Evolutionary conservation across 495 filamentous ascomycete genomes (phyloP).

Genomic region (Penicillium roqueforti): DNA sequence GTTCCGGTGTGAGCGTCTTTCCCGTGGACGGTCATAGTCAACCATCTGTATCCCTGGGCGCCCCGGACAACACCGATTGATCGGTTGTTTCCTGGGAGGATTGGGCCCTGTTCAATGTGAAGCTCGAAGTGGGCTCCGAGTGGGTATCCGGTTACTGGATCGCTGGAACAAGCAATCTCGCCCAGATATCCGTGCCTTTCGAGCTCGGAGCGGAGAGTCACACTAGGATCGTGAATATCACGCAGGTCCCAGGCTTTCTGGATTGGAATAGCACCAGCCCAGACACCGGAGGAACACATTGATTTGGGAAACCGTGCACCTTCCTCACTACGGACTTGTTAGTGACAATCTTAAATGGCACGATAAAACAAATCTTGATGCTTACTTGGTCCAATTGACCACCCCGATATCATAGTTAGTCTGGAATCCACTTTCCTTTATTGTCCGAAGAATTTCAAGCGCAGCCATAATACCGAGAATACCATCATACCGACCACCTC

Average conservation of each 20-base stretch:
- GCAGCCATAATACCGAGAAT: conserved; percentile 67
- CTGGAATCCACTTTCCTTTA: conserved; percentile 59
- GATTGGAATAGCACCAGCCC: conserved; percentile 59
- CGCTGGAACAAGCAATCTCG: conserved; percentile 33
- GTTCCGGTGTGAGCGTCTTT: conserved; percentile 70
- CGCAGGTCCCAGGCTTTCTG: conserved; percentile 55
- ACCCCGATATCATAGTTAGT: conserved; percentile 63
- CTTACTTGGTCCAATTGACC: conserved; percentile 70
- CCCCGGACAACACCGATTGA: conserved; percentile 66
- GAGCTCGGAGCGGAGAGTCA: conserved; percentile 53
- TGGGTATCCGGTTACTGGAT: conserved; percentile 26
- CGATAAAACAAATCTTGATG: neutral
- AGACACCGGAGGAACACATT: conserved; percentile 73
- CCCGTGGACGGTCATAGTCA: conserved; percentile 55
- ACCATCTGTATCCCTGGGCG: conserved; percentile 60
- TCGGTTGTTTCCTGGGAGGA: conserved; percentile 52
- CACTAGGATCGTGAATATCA: conserved; percentile 49
- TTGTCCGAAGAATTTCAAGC: conserved; percentile 61
- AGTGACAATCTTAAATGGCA: conserved; percentile 19
- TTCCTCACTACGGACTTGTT: conserved; percentile 51
- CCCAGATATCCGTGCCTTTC: conserved; percentile 67
- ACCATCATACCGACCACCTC: conserved; percentile 67
- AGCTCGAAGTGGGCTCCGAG: conserved; percentile 76
- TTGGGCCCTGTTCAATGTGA: conserved; percentile 76
- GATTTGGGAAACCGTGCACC: conserved; percentile 72